Conservation (phyloP, 225 moss, liverwort and hornwort genomes). For the Physcomitrium patens region DNA sequence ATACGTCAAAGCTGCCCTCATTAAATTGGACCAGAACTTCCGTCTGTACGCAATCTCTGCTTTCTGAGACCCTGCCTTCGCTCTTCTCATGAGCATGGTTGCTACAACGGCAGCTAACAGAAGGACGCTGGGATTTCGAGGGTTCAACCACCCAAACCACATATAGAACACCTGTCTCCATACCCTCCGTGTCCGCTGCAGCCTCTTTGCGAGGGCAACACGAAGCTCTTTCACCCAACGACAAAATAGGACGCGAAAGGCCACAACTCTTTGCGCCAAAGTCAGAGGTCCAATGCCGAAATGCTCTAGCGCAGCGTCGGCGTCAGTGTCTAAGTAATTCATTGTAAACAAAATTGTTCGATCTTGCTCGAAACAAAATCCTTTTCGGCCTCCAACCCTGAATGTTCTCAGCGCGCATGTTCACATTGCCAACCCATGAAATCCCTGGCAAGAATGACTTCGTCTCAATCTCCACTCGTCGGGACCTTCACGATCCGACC, state of each 20-base stretch:
- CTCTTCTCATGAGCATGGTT: conserved; percentile 63
- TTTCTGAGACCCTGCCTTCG: conserved; percentile 54
- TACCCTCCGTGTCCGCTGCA: conserved; percentile 43
- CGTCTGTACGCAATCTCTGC: conserved; percentile 77
- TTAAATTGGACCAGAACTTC: conserved; percentile 93
- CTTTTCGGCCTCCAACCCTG: conserved; percentile 3
- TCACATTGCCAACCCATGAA: conserved; percentile 11
- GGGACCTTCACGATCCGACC: conserved; percentile 6
- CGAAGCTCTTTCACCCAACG: conserved; percentile 55
- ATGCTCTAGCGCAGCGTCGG: conserved; percentile 68
- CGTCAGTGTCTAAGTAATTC: conserved; percentile 62
- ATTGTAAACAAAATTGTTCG: conserved; percentile 1
- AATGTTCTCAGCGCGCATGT: background rate
- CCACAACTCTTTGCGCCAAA: conserved; percentile 65
- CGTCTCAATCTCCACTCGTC: background rate
- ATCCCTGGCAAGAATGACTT: background rate
- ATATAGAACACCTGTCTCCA: conserved; percentile 45
- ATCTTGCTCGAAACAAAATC: background rate
- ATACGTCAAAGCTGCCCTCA: conserved; percentile 86
- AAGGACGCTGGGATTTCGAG: conserved; percentile 78
- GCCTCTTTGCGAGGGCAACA: conserved; percentile 36
- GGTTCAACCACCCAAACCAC: conserved; percentile 66
- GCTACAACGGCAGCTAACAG: conserved; percentile 67
- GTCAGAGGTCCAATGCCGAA: conserved; percentile 73
- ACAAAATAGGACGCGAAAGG: conserved; percentile 76